Evolutionary conservation across 441 rosid species (phyloP), one percentile per base, ranked within the genome.

Genomic region (Populus hybrid): DNA sequence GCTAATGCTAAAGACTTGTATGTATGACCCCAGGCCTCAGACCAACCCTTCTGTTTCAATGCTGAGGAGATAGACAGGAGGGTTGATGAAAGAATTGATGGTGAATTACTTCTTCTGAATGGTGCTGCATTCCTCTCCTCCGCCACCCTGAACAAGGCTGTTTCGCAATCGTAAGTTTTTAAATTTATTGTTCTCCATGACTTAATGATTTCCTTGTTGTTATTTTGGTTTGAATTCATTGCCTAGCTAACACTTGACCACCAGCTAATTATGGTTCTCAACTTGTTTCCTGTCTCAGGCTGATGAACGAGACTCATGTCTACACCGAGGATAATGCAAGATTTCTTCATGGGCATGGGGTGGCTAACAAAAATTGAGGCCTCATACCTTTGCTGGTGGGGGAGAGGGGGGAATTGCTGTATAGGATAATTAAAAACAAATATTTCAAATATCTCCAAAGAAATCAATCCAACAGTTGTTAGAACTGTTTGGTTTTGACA

Each of bases 271-370:
- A 38, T 35, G 24, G 30, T 28, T 67, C 10, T 67, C 16, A 8
- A 50, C 35, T 9, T 35, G 23, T 24, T 67, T 80, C 57, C 0
- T 64, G 40, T 76, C 77, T 80, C 88, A 94, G 99, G 91, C 83
- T 95, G 75, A 76, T 85, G 87, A 95, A 87, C 76, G 99, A 95
- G 83, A 92, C 96, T 1, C 97, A 91, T 82, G 92, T 95, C 75
- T 95, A 93, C 85, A 95, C 96, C 0, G 99, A 93, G 82, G 97
- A 91, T 36, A 85, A 88, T 40, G 97, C 99, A 8, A 90, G 95
- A 82, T 95, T 93, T 79, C 89, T 95, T 80, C 97, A 92, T 75
- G 99, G 99, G 69, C 96, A 91, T 78, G 98, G 98, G 7, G 76
- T 92, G 80, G 97, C 89, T 35, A 86, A 83, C 86, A 89, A 75